Evolutionary conservation across 805 yeast species (phyloP), one percentile per base, ranked within the genome.

Genomic region (Candida ponderosae): DNA sequence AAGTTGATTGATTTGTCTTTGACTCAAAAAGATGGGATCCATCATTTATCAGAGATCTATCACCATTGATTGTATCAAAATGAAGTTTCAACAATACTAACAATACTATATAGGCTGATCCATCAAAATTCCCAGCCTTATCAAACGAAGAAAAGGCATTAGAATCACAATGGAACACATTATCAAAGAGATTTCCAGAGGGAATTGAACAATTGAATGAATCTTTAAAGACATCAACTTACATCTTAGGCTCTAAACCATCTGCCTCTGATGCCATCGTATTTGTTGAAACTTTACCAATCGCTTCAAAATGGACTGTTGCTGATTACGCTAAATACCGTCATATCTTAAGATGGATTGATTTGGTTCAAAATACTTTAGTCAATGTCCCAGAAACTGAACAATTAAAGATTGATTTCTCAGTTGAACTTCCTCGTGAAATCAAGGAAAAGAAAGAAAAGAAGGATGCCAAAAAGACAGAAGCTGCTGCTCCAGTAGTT

Each of bases 321-420:
- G 60, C 75, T 20, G 60, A 79, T 30, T 62, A 79, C 46, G 77
- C 80, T 34, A 61, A 70, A 34, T 67, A 68, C 59, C 83, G 97
- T 72, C 97, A 90, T 62, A 69, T 90, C 41, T 63, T 87, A 43
- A 82, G 98, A 72, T 93, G 97, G 97, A 75, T 77, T 18, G 97
- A 89, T 52, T 74, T 85, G 49, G 63, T 93, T 41, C 97, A 93
- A 66, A 75, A 79, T 53, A 65, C 79, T 26, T 59, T 76, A 45
- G 68, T 72, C 34, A 69, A 69, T 14, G 74, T 80, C 26, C 70
- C 75, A 36, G 71, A 63, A 41, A 69, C 59, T n/a, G 72, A 74
- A 35, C 68, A 76, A 50, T 55, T 84, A 44, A 55, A 46, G 32
- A 59, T 89, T 34, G 77, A 86, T 54, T 63, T 65, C 46, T 74